Conservation (phyloP, 106 monocot species). For the Triglochin maritima region DNA sequence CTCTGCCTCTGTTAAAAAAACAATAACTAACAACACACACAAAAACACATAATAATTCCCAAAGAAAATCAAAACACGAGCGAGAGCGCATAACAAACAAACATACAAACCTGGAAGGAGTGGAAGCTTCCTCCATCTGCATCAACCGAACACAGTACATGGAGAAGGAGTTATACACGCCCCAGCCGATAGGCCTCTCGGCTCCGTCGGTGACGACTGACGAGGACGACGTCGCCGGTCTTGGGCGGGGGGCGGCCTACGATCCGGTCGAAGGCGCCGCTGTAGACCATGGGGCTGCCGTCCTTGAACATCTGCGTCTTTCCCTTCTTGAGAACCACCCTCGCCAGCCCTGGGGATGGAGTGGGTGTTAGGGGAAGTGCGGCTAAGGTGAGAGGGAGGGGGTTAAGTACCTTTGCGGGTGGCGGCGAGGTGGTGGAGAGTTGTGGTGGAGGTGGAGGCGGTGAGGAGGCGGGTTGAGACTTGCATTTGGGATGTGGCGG, state of each 20-base stretch:
- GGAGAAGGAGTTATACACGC: conserved; percentile 92
- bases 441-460: too few species aligned
- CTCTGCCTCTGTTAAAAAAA: too few species aligned
- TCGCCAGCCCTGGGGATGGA: conserved; percentile 50
- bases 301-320: conserved; percentile 82
- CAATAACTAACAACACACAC: too few species aligned
- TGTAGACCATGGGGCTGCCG: conserved; percentile 98
- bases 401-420: too few species aligned
- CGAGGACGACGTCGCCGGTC: conserved; percentile 83
- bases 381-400: too few species aligned
- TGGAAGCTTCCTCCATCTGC: conserved; percentile 86
- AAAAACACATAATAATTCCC: too few species aligned
- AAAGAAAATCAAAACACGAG: too few species aligned
- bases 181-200: conserved; percentile 93
- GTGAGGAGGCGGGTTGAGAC: too few species aligned
- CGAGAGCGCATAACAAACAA: too few species aligned
- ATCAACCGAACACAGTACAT: conserved; percentile 93
- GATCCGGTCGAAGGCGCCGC: conserved; percentile 88
- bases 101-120: conserved; percentile 33
- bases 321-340: conserved; percentile 87
- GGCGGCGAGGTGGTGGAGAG: too few species aligned
- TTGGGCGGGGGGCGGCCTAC: conserved; percentile 78
- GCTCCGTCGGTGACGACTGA: conserved; percentile 88
- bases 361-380: too few species aligned
- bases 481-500: too few species aligned